Base-by-base conservation (phyloP, 345 rosid species). In the Viola odorata region DNA sequence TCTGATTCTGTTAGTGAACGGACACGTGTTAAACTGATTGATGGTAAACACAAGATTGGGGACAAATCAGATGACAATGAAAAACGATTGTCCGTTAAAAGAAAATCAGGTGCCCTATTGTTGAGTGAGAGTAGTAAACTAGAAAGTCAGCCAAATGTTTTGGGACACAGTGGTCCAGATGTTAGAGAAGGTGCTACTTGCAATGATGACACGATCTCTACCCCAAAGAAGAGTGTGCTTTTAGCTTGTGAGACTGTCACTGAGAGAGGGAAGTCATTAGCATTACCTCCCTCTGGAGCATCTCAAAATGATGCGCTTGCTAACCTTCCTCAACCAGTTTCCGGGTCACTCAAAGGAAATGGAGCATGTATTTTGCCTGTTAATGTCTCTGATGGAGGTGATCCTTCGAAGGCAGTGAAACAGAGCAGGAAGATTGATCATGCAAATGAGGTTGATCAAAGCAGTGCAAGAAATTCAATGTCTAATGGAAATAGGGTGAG, bases 401-500 rank as follows among this genome's bases (percentile, higher is more conserved):
- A 77, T 69, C 67, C 66, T 51, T 63, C 70, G 36, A 84, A 73
- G 58, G 63, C 69, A 52, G 68, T 69, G 41, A 81, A 70, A 53
- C 81, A 78, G 57, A 68, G 65, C 49, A 76, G 63, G 57, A 76
- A 73, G 72, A 73, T 72, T 67, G 87, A 75, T 61, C 64, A 67
- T 58, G 73, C 70, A 50, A 81, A 70, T 74, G 92, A 88, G 47
- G 55, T 66, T 71, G 82, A 71, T 59, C 78, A 72, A 66, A 69
- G 36, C 58, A 71, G 75, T 76, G 62, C 73, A n/a, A 75, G 73
- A 68, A 84, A 69, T 60, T 56, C 71, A 23, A 67, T 81, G 55
- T 77, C 82, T 41, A 79, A 81, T 74, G 94, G 84, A 66, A 82
- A 75, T 52, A 73, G 70, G 74, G 50, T 42, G 63, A 82, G 75